Base-by-base conservation (phyloP, 2,329 filamentous ascomycete genomes). In the Aspergillus pseudotamarii region DNA sequence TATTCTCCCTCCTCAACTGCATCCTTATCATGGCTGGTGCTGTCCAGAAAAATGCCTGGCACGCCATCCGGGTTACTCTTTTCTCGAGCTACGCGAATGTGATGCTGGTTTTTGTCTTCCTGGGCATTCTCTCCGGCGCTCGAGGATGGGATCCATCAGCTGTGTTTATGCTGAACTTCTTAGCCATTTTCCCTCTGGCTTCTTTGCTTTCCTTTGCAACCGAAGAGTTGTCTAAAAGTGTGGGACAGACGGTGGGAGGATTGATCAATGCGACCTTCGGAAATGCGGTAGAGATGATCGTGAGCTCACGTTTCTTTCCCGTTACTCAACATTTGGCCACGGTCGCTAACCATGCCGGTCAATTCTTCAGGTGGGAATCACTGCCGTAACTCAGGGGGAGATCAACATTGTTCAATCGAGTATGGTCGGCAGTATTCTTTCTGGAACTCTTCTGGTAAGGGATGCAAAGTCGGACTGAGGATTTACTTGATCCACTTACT, bases 331-430 rank as follows among this genome's bases (percentile, higher is more conserved):
- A n/a, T 11, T 21, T 26, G 6, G 5, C 4, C n/a, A 14, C 30
- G 32, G 32, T 54, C 51, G 32, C 51, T 54, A n/a, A 54, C 12
- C 16, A 14, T 2, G 4, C 9, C 5, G 8, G 14, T 26, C 6
- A 5, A 32, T 28, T 1, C 3, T 19, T 4, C n/a, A 70, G 66
- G 66, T 69, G n/a, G 64, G 68, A 36, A 86, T 96, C 68, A 91
- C 95, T 69, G 92, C 93, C 3, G 80, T 96, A 36, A 78, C 84
- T 14, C 85, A 94, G 65, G 77, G 84, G 53, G 86, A 94, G 75
- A 86, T 94, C 26, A 81, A 89, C 50, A 93, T 96, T 62, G 92
- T 96, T 8, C 92, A 96, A 78, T 94, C 93, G 0, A 95, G 92
- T 1, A 84, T 96, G 43, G 91, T 96, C 64, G 93, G 93, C 62